Percentiles rank a stretch among this genome's conserved stretches.
These are phyloP conservation scores for Patellaria atrata DNA, from an alignment of 495 filamentous ascomycete genomes.

Conservation along the genomic window DNA sequence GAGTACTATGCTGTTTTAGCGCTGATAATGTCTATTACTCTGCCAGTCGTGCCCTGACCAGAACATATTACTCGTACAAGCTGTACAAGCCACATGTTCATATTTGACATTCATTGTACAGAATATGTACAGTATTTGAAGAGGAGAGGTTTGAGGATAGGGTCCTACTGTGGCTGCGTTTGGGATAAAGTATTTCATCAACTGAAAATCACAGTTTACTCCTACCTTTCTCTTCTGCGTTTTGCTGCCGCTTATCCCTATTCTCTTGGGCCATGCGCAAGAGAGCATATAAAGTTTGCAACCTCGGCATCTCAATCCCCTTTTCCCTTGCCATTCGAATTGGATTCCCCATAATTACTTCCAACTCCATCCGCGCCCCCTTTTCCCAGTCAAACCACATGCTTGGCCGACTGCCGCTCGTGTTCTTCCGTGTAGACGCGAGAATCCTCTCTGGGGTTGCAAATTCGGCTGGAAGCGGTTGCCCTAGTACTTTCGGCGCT, in stretches of 20 bases:
- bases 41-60: too few relatives aligned
- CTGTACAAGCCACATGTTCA: too few relatives aligned
- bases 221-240: constrained; percentile 23
- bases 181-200: too few relatives aligned
- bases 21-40: too few relatives aligned
- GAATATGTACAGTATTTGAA: too few relatives aligned
- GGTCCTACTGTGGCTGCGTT: too few relatives aligned
- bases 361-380: constrained; percentile 40
- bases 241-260: constrained; percentile 23
- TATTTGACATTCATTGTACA: too few relatives aligned
- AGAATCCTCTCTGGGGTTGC: constrained; percentile 41
- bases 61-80: too few relatives aligned
- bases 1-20: too few relatives aligned
- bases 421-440: constrained; percentile 38
- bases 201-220: constrained; percentile 15
- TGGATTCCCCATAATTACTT: constrained; percentile 48
- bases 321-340: constrained; percentile 35
- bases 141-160: too few relatives aligned
- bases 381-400: constrained; percentile 47
- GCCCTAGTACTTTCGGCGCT: constrained; percentile 37
- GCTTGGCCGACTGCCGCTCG: constrained; percentile 39
- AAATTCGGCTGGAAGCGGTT: constrained; percentile 29
- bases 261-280: constrained; percentile 31
- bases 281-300: constrained; percentile 38
- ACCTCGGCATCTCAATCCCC: constrained; percentile 37